phyloP scores from a whole-genome alignment of 2,329 filamentous ascomycete genomes.

The Sporothrix dimorphospora region DNA sequence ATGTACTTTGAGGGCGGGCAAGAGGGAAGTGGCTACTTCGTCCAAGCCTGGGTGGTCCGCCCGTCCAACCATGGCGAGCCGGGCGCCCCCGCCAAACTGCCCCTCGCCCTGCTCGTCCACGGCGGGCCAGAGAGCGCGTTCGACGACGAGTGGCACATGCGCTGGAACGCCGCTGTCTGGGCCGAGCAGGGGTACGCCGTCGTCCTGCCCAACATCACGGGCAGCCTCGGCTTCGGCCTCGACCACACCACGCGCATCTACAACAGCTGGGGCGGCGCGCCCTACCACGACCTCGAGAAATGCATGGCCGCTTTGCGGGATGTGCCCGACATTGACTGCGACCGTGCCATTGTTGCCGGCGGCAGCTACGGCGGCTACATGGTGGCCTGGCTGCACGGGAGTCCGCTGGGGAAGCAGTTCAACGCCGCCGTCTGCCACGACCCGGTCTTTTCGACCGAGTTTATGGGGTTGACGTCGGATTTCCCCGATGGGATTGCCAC shows the following conservation, averaged over 20 bases:
- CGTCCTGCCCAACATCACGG: slow-evolving; percentile 62
- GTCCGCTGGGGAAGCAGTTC: slow-evolving; percentile 48
- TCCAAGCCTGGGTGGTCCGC: slow-evolving; percentile 47
- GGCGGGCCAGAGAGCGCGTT: slow-evolving; percentile 51
- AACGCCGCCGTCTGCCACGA: slow-evolving; percentile 60
- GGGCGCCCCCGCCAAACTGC: slow-evolving; percentile 41
- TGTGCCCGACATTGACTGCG: slow-evolving; percentile 57
- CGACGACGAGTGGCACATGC: slow-evolving; percentile 49
- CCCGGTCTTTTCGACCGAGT: slow-evolving; percentile 46
- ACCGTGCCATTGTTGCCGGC: slow-evolving; percentile 56
- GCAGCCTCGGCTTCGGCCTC: slow-evolving; percentile 59
- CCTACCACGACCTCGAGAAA: slow-evolving; percentile 59
- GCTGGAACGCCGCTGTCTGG: slow-evolving; percentile 58
- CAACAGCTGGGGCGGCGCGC: slow-evolving; percentile 56
- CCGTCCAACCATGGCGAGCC: slow-evolving; percentile 44
- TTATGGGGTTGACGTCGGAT: slow-evolving; percentile 34
- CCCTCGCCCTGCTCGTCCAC: slow-evolving; percentile 45
- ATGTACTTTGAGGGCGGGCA: slow-evolving; percentile 45
- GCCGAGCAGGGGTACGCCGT: slow-evolving; percentile 65
- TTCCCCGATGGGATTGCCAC: slow-evolving; percentile 35
- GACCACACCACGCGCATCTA: slow-evolving; percentile 46
- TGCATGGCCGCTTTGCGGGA: slow-evolving; percentile 56
- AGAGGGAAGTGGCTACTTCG: slow-evolving; percentile 34
- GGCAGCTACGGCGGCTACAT: slow-evolving; percentile 63
- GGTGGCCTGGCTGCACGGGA: slow-evolving; percentile 62